Conservation (phyloP, 1,284 basidiomycete genomes). For the Trichosporon coremiiforme region DNA sequence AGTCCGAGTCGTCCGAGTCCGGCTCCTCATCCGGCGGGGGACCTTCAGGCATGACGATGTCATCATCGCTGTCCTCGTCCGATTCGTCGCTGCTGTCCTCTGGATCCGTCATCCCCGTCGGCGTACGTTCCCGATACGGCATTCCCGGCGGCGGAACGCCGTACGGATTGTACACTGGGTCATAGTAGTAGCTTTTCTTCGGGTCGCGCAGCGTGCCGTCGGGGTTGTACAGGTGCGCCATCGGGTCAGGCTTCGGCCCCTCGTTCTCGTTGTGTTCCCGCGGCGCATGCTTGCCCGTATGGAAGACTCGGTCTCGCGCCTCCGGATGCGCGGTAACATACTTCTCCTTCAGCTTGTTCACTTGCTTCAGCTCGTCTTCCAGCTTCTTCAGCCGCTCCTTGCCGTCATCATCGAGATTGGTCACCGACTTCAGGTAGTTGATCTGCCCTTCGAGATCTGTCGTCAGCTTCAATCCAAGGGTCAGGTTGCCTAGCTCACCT, state of each 20-base stretch:
- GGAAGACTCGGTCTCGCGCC: constrained; percentile 71
- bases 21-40: constrained; percentile 64
- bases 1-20: constrained; percentile 54
- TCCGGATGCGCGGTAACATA: constrained; percentile 90
- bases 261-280: constrained; percentile 55
- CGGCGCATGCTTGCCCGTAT: constrained; percentile 55
- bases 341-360: constrained; percentile 81
- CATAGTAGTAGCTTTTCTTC: constrained; percentile 87
- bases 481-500: constrained; percentile 60
- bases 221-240: constrained; percentile 66
- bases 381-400: constrained; percentile 60
- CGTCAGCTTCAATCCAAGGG: background rate
- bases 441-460: constrained; percentile 55
- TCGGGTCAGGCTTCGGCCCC: constrained; percentile 30
- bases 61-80: constrained; percentile 65
- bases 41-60: constrained; percentile 82
- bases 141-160: constrained; percentile 95
- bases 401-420: constrained; percentile 41
- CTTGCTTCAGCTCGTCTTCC: constrained; percentile 73
- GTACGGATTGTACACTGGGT: constrained; percentile 88
- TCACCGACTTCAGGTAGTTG: constrained; percentile 38
- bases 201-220: constrained; percentile 80
- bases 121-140: constrained; percentile 73
- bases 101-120: constrained; percentile 63
- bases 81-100: constrained; percentile 19